Base-by-base conservation (phyloP, 2,329 filamentous ascomycete species). In the Plenodomus lindquistii region DNA sequence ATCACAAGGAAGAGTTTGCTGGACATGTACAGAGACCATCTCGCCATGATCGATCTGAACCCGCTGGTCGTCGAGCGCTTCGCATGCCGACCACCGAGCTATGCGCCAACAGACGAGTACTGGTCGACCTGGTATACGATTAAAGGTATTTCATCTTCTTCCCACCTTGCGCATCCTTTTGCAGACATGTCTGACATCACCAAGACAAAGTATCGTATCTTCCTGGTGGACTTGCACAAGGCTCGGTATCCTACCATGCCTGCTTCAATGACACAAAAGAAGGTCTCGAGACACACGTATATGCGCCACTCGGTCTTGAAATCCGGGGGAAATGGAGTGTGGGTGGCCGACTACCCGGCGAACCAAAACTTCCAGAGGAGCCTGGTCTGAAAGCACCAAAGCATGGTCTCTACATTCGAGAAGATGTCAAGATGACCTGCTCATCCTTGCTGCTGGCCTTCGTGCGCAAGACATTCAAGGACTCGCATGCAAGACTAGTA, bases 31-130 rank as follows among this genome's bases (percentile, higher is more conserved):
- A 89, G 91, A 70, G 81, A 87, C 70, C 90, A 95, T 73, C 71
- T 80, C 41, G 85, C 85, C 60, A 95, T 96, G 86, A 95, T 96
- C 64, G 87, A 93, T 66, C 78, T 96, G 48, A 96, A 95, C 71
- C 91, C 91, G 1, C 79, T 95, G 40, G 87, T 96, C 46, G 84
- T 87, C 54, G 85, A 88, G 52, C 82, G 89, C 48, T 81, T 85
- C 58, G 79, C 79, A 24, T 89, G 89, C 71, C 79, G 82, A 39
- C 80, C 89, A 2, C 89, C 90, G 0, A 65, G 79, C 19, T 81
- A 85, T 65, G 85, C 87, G 11, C 77, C 82, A 0, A 75, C 83
- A 15, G 89, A 94, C 59, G 91, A 96, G 75, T 82, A 79, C 51
- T 77, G 83, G 54, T 88, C 85, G 58, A 77, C 77, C 16, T 96